phyloP scores from a whole-genome alignment of 495 filamentous ascomycete species.

The Rostrohypoxylon terebratum region DNA sequence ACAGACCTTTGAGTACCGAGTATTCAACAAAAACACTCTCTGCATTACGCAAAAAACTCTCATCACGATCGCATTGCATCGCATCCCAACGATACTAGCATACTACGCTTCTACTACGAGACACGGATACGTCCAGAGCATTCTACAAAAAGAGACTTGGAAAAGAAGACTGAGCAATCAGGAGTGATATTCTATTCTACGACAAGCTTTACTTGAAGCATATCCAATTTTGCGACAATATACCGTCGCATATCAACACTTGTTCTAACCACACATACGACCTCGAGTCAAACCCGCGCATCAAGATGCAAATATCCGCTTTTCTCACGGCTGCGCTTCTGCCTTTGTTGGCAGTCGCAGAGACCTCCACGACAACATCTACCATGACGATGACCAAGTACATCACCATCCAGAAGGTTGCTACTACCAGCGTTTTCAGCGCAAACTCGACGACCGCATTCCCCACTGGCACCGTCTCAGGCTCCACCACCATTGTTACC shows the following conservation, averaged over 20 bases:
- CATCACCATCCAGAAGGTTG: slow-evolving; percentile 59
- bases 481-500: slow-evolving; percentile 40
- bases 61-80: slow-evolving; percentile 33
- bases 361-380: slow-evolving; percentile 60
- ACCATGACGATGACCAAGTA: slow-evolving; percentile 65
- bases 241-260: slow-evolving; percentile 21
- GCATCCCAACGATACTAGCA: slow-evolving; percentile 26
- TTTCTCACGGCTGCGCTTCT: slow-evolving; percentile 56
- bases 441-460: slow-evolving; percentile 44
- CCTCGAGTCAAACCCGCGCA: slow-evolving; percentile 14
- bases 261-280: slow-evolving; percentile 10
- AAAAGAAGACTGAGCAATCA: slow-evolving; percentile 28
- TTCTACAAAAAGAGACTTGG: slow-evolving; percentile 25
- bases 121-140: slow-evolving; percentile 32
- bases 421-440: slow-evolving; percentile 45
- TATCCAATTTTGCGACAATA: slow-evolving; percentile 21
- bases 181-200: slow-evolving; percentile 2
- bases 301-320: slow-evolving; percentile 55
- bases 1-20: slow-evolving; percentile 56
- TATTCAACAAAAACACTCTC: slow-evolving; percentile 58
- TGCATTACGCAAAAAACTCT: slow-evolving; percentile 42
- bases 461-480: slow-evolving; percentile 37
- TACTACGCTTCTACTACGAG: slow-evolving; percentile 32
- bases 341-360: slow-evolving; percentile 57
- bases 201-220: slow-evolving; percentile 7